phyloP scores from a whole-genome alignment of 164 flowering plant genomes.

The Tetrastigma voinierianum region DNA sequence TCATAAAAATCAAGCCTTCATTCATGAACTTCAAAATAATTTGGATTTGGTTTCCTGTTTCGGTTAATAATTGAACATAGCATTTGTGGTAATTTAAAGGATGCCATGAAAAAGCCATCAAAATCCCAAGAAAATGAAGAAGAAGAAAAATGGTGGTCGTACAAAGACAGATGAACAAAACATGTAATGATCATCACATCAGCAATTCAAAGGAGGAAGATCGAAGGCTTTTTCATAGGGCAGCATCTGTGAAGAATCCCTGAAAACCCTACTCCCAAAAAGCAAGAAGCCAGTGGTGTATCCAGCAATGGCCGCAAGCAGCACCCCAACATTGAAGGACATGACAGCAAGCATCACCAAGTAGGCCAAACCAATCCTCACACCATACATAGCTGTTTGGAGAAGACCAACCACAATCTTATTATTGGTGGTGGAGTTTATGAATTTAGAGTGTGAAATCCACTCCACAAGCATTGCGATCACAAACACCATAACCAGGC shows the following conservation, averaged over 20 bases:
- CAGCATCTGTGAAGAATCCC: not conserved
- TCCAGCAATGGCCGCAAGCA: conserved; percentile 18
- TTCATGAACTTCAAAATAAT: too few relatives aligned
- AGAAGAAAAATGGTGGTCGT: too few relatives aligned
- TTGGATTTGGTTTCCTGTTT: too few relatives aligned
- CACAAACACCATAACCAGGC: conserved; percentile 12
- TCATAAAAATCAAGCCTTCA: too few relatives aligned
- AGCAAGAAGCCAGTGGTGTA: conserved; percentile 18
- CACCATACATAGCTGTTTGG: conserved; percentile 14
- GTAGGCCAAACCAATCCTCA: conserved; percentile 16
- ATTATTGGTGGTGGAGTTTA: conserved; percentile 3
- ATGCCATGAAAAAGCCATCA: too few relatives aligned
- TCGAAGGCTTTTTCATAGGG: conserved; percentile 8
- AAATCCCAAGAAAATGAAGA: too few relatives aligned
- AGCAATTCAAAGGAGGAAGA: conserved; percentile 28
- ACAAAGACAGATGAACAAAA: too few relatives aligned
- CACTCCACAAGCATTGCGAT: conserved; percentile 16
- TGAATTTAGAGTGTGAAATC: conserved; percentile 17
- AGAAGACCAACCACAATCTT: conserved; percentile 4
- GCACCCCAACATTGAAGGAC: conserved; percentile 25
- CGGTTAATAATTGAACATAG: too few relatives aligned
- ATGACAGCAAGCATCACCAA: conserved; percentile 30
- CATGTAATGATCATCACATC: conserved; percentile 2
- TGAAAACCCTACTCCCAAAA: conserved; percentile 21
- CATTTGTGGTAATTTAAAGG: too few relatives aligned